phyloP scores from a whole-genome alignment of 1,139 yeast species.

The Blastobotrys arbuscula region DNA sequence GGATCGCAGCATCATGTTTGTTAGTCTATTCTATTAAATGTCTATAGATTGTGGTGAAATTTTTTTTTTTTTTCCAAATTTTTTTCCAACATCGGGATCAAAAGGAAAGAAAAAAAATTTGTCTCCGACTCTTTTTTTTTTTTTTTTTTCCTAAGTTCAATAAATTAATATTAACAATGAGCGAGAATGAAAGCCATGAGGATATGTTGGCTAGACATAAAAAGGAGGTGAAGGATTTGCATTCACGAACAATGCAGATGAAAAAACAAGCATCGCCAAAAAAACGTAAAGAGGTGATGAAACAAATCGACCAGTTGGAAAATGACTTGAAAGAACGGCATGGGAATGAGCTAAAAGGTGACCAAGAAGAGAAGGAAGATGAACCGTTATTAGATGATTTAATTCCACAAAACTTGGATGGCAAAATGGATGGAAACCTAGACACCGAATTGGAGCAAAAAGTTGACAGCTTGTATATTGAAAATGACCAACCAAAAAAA shows the following conservation, averaged over 20 bases:
- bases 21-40: background rate
- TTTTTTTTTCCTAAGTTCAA: background rate
- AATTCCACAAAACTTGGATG: conserved; percentile 57
- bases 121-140: background rate
- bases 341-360: conserved; percentile 15
- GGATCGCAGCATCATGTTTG: background rate
- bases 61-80: background rate
- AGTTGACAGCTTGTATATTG: conserved; percentile 28
- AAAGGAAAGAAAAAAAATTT: background rate
- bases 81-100: background rate
- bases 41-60: background rate
- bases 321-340: conserved; percentile 50
- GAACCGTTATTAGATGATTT: conserved; percentile 42
- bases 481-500: conserved; percentile 35
- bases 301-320: conserved; percentile 57
- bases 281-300: conserved; percentile 44
- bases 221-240: conserved; percentile 61
- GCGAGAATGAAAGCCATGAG: conserved; percentile 40
- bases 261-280: conserved; percentile 80
- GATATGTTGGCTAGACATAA: conserved; percentile 58
- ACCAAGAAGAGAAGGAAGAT: conserved; percentile 8
- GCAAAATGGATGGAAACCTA: no score
- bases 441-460: background rate
- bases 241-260: conserved; percentile 62
- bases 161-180: background rate